Percentiles rank a stretch among this genome's conserved stretches.
These are phyloP conservation scores for Sporisorium sorghi DNA, from an alignment of 1,284 basidiomycete species.

Conservation along the genomic window DNA sequence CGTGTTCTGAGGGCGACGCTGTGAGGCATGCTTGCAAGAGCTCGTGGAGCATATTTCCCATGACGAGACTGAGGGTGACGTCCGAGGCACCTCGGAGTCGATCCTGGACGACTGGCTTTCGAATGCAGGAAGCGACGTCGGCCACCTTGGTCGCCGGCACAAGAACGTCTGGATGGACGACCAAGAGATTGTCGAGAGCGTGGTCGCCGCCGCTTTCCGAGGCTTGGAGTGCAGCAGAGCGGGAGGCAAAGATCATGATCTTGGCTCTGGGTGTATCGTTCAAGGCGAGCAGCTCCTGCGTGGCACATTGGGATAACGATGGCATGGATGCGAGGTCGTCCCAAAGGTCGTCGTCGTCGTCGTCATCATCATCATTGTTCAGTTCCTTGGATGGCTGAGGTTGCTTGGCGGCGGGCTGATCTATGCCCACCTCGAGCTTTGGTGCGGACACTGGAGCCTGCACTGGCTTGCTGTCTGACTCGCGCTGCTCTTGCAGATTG, in stretches of 20 bases:
- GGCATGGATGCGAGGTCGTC: slow-evolving; percentile 45
- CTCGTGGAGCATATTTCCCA: slow-evolving; percentile 66
- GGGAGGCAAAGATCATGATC: slow-evolving; percentile 40
- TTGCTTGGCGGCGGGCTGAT: not conserved
- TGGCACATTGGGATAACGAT: slow-evolving; percentile 33
- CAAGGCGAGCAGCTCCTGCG: slow-evolving; percentile 32
- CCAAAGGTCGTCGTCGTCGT: slow-evolving; percentile 53
- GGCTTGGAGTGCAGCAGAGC: not conserved
- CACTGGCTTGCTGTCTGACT: not conserved
- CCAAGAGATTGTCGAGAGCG: slow-evolving; percentile 57
- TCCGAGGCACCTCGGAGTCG: slow-evolving; percentile 53
- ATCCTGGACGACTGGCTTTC: slow-evolving; percentile 62
- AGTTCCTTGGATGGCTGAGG: not conserved
- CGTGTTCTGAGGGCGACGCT: slow-evolving; percentile 4
- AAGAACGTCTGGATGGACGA: slow-evolving; percentile 65
- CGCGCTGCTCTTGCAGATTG: slow-evolving; percentile 1
- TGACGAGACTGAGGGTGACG: slow-evolving; percentile 49
- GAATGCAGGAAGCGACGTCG: slow-evolving; percentile 60
- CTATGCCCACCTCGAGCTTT: slow-evolving; percentile 19
- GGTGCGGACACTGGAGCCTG: not conserved
- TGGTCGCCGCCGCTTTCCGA: slow-evolving; percentile 12
- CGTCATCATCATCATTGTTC: slow-evolving; percentile 14
- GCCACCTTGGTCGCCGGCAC: slow-evolving; percentile 63
- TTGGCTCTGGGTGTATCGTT: slow-evolving; percentile 15
- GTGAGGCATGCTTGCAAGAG: slow-evolving; percentile 64